Conservation (phyloP, 306 rosid species). For the Fragaria vesca region DNA sequence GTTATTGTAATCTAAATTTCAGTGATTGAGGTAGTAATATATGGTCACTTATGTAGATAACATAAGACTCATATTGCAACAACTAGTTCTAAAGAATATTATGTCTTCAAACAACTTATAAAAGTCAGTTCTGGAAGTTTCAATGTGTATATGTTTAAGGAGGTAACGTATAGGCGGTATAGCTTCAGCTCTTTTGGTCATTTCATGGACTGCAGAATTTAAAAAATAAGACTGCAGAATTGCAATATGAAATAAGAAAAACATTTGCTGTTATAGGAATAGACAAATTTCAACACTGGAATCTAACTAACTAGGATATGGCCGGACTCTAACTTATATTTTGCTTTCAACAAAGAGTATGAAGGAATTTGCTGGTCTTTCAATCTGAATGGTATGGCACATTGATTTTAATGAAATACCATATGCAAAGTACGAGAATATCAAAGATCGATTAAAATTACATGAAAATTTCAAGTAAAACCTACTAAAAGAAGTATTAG, state of each 20-base stretch:
- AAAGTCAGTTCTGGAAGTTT: not conserved
- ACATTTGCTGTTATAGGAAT: not conserved
- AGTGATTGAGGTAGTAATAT: not conserved
- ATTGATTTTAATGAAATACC: not conserved
- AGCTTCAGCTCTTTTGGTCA: not conserved
- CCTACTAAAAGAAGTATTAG: not conserved
- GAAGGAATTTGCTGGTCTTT: not conserved
- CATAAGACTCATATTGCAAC: not conserved
- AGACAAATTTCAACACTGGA: not conserved
- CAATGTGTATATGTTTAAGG: not conserved
- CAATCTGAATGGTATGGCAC: not conserved
- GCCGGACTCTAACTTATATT: not conserved
- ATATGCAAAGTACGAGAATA: not conserved
- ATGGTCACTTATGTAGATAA: not conserved
- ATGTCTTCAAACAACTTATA: not conserved
- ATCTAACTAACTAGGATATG: not conserved
- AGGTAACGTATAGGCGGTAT: not conserved
- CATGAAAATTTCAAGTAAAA: not conserved
- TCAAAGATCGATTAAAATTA: not conserved
- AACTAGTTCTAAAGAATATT: not conserved
- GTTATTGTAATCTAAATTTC: not conserved
- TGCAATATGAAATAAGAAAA: not conserved
- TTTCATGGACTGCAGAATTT: slow-evolving; percentile 1
- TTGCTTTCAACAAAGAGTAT: not conserved
- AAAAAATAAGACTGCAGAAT: not conserved